Percentiles rank a stretch among this genome's conserved stretches.
phyloP scores from a whole-genome alignment of 2,329 filamentous ascomycete species.

The Aspergillus ibericus region DNA sequence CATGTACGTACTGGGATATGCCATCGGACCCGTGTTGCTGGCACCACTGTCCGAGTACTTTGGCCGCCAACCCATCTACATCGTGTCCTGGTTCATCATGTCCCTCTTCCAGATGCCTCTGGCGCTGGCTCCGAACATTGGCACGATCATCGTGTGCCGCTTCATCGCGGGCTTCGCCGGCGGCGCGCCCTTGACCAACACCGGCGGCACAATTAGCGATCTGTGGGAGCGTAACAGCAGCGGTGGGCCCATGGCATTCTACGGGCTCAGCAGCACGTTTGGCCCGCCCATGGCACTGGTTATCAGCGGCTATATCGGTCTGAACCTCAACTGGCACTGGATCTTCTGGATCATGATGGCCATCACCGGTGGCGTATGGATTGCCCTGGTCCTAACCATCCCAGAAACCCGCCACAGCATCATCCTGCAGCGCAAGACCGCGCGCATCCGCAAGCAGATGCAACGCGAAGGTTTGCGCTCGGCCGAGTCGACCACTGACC shows the following conservation, averaged over 20 bases:
- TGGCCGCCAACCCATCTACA: constrained; percentile 37
- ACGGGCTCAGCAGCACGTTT: constrained; percentile 37
- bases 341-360: constrained; percentile 63
- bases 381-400: constrained; percentile 45
- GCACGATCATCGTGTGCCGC: constrained; percentile 31
- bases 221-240: constrained; percentile 34
- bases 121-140: constrained; percentile 30
- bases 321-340: constrained; percentile 42
- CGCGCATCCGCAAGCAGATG: constrained; percentile 48
- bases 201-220: constrained; percentile 32
- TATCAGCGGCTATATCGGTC: constrained; percentile 36
- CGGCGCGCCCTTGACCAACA: constrained; percentile 36
- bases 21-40: constrained; percentile 31
- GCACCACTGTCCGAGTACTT: constrained; percentile 38
- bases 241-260: constrained; percentile 37
- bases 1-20: constrained; percentile 31
- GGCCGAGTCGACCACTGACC: constrained; percentile 56
- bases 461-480: constrained; percentile 54
- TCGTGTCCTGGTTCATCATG: constrained; percentile 32
- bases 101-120: constrained; percentile 33
- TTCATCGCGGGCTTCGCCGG: constrained; percentile 32
- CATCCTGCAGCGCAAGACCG: constrained; percentile 58
- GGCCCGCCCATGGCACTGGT: constrained; percentile 37
- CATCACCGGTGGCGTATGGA: constrained; percentile 53
- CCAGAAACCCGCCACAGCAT: constrained; percentile 59